Conservation (phyloP, 805 yeast species). For the Saccharomycopsis capsularis region DNA sequence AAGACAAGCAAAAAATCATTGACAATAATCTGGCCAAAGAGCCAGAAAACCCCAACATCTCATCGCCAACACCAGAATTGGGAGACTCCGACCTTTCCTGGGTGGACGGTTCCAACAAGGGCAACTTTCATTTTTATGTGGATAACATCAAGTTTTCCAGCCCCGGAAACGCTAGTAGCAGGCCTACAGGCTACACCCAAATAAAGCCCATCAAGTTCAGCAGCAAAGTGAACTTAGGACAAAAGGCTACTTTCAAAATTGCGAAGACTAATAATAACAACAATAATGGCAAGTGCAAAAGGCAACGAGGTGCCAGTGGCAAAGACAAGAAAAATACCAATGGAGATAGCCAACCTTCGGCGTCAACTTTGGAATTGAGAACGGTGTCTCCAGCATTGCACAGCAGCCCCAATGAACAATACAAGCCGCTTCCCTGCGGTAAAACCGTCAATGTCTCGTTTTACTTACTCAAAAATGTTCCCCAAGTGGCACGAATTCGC, state of each 20-base stretch:
- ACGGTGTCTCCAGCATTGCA: not conserved
- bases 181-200: not conserved
- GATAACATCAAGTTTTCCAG: not conserved
- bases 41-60: not conserved
- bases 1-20: constrained; percentile 11
- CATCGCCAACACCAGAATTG: not conserved
- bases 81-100: not conserved
- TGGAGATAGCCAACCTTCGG: too few species aligned
- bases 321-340: too few species aligned
- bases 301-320: not conserved
- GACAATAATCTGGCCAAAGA: not conserved
- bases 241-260: not conserved
- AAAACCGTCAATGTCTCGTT: too few species aligned
- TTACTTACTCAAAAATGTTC: too few species aligned
- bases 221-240: not conserved
- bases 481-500: too few species aligned
- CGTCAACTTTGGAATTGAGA: too few species aligned
- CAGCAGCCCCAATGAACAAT: not conserved
- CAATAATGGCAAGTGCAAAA: not conserved
- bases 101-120: not conserved
- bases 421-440: not conserved
- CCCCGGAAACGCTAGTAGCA: not conserved
- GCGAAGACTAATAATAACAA: not conserved
- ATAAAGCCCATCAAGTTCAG: too few species aligned
- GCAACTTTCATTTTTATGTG: not conserved